Conservation (phyloP, 441 rosid species). For the Erodium moschatum region DNA sequence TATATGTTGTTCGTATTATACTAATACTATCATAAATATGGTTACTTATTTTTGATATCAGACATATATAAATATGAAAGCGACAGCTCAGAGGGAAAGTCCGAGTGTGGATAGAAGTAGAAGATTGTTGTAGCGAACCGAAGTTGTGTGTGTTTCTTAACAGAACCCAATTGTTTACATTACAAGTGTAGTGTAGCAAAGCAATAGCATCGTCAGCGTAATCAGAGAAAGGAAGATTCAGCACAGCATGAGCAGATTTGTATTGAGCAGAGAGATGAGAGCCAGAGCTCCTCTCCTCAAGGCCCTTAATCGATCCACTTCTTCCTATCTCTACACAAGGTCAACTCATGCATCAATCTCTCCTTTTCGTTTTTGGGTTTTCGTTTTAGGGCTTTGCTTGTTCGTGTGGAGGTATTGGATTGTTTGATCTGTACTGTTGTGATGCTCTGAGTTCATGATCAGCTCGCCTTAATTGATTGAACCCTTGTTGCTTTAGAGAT, state of each 20-base stretch:
- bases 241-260: conserved; percentile 30
- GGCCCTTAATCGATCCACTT: conserved; percentile 24
- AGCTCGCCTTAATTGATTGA: not conserved
- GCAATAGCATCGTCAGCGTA: not conserved
- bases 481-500: not conserved
- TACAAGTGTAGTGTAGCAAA: not conserved
- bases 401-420: not conserved
- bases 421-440: not conserved
- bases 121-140: not conserved
- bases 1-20: too few relatives aligned
- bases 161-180: not conserved
- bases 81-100: too few relatives aligned
- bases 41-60: too few relatives aligned
- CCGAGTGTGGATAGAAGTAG: not conserved
- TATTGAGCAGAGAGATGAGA: conserved; percentile 26
- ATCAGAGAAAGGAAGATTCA: conserved; percentile 1
- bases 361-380: not conserved
- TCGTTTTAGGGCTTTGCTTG: not conserved
- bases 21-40: too few relatives aligned
- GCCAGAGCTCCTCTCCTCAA: conserved; percentile 21
- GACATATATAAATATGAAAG: too few relatives aligned
- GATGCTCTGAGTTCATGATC: not conserved
- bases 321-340: conserved; percentile 21
- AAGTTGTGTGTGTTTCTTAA: not conserved
- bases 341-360: not conserved